These are phyloP conservation scores for Fusarium sp. DNA, from an alignment of 2,329 filamentous ascomycete genomes.

Conservation along the genomic window DNA sequence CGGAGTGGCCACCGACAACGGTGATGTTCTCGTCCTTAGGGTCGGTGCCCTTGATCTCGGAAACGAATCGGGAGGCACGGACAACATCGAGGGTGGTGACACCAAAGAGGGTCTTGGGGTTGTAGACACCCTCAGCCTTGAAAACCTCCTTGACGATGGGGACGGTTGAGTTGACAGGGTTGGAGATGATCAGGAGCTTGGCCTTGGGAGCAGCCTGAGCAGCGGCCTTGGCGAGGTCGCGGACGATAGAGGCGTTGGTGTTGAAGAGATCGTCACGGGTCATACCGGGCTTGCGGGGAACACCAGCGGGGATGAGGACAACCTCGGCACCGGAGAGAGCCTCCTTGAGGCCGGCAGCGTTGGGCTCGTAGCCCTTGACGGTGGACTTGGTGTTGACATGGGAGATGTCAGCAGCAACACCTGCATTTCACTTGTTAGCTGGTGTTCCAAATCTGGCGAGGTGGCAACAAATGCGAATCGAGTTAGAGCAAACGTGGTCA, in stretches of 20 bases:
- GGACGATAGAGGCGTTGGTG: slow-evolving; percentile 99
- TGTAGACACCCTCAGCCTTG: slow-evolving; percentile 95
- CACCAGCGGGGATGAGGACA: slow-evolving; percentile 96
- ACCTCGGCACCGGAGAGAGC: slow-evolving; percentile 90
- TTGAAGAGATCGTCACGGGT: slow-evolving; percentile 99
- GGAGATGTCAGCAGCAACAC: slow-evolving; percentile 96
- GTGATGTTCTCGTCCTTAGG: slow-evolving; percentile 93
- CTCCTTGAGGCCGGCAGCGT: slow-evolving; percentile 76
- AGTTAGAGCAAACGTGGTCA: not conserved
- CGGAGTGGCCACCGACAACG: slow-evolving; percentile 96
- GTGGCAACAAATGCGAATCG: slow-evolving; percentile 25
- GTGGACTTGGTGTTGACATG: slow-evolving; percentile 99
- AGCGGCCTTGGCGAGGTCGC: slow-evolving; percentile 94
- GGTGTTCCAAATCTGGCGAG: slow-evolving; percentile 11
- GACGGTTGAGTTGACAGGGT: slow-evolving; percentile 99
- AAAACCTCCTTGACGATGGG: slow-evolving; percentile 97
- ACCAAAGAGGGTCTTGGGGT: slow-evolving; percentile 98
- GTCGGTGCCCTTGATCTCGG: slow-evolving; percentile 89
- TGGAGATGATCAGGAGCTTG: slow-evolving; percentile 97
- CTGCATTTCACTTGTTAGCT: slow-evolving; percentile 56
- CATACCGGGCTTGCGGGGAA: slow-evolving; percentile 99
- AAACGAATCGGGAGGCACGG: slow-evolving; percentile 97
- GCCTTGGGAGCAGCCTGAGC: slow-evolving; percentile 90
- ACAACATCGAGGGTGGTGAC: slow-evolving; percentile 99
- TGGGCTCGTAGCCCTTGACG: slow-evolving; percentile 89